Evolutionary conservation across 441 rosid genomes (phyloP), one percentile per base, ranked within the genome.

Genomic region (Pelargonium cotyledonis): DNA sequence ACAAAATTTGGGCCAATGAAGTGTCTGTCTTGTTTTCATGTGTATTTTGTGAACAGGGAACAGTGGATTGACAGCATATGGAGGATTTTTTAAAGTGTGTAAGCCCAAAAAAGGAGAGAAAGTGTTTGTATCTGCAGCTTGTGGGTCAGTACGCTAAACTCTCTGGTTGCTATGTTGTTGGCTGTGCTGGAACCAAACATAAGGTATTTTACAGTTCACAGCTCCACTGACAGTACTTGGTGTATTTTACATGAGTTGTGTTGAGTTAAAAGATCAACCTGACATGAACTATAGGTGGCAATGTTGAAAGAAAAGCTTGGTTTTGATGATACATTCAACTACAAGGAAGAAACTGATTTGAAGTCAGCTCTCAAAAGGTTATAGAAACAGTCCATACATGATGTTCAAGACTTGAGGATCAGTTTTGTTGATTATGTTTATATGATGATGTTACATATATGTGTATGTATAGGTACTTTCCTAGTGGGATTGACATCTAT

Each of bases 391-490:
- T n/a, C n/a, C n/a, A n/a, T n/a, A n/a, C n/a, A n/a, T n/a, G n/a
- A n/a, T n/a, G n/a, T n/a, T n/a, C n/a, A n/a, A n/a, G n/a, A n/a
- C n/a, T n/a, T n/a, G n/a, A n/a, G n/a, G n/a, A n/a, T n/a, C n/a
- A n/a, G n/a, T n/a, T n/a, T n/a, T n/a, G n/a, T n/a, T n/a, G n/a
- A n/a, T n/a, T n/a, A n/a, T n/a, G n/a, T n/a, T n/a, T n/a, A n/a
- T n/a, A n/a, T n/a, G n/a, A n/a, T n/a, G n/a, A n/a, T n/a, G n/a
- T n/a, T n/a, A n/a, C n/a, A n/a, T n/a, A n/a, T n/a, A n/a, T n/a
- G n/a, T n/a, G n/a, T n/a, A n/a, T n/a, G n/a, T n/a, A n/a, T n/a
- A 89, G 93, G 83, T 86, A 75, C 73, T 89, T 89, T 40, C 90
- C 92, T 0, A 78, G 85, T 4, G 89, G 97, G 4, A 91, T 86